phyloP scores from a whole-genome alignment of 2,329 filamentous ascomycete species.

The Cladophialophora psammophila region DNA sequence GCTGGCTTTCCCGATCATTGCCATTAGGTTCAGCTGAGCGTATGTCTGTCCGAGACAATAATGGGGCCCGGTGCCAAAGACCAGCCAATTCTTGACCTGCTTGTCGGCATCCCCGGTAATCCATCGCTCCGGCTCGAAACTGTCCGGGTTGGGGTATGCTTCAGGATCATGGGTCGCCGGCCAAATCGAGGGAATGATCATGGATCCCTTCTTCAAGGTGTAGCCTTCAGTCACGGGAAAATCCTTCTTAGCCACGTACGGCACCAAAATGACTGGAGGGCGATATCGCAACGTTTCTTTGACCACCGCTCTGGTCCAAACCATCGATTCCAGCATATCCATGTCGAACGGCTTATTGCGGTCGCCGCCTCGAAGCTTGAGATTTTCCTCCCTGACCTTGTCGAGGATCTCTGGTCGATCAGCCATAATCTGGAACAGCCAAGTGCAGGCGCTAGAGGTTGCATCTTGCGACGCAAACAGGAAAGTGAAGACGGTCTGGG shows the following conservation, averaged over 20 bases:
- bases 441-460: conserved; percentile 89
- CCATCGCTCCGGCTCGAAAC: conserved; percentile 90
- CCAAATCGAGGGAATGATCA: conserved; percentile 93
- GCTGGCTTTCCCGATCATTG: conserved; percentile 89
- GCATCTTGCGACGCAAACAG: conserved; percentile 97
- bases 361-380: conserved; percentile 77
- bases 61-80: conserved; percentile 94
- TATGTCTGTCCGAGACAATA: conserved; percentile 96
- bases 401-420: conserved; percentile 92
- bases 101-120: conserved; percentile 87
- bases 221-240: conserved; percentile 90
- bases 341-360: conserved; percentile 73
- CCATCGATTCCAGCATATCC: conserved; percentile 86
- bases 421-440: conserved; percentile 93
- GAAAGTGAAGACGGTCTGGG: conserved; percentile 94
- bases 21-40: conserved; percentile 84
- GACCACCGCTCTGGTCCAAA: conserved; percentile 89
- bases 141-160: conserved; percentile 87
- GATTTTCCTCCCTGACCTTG: conserved; percentile 89
- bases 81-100: conserved; percentile 94
- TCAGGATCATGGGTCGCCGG: conserved; percentile 90
- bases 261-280: conserved; percentile 96
- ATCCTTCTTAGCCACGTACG: conserved; percentile 91
- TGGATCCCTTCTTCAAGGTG: conserved; percentile 92
- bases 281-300: conserved; percentile 92